Evolutionary conservation across 768 basidiomycete species (phyloP).

Genomic region (Suillus decipiens): DNA sequence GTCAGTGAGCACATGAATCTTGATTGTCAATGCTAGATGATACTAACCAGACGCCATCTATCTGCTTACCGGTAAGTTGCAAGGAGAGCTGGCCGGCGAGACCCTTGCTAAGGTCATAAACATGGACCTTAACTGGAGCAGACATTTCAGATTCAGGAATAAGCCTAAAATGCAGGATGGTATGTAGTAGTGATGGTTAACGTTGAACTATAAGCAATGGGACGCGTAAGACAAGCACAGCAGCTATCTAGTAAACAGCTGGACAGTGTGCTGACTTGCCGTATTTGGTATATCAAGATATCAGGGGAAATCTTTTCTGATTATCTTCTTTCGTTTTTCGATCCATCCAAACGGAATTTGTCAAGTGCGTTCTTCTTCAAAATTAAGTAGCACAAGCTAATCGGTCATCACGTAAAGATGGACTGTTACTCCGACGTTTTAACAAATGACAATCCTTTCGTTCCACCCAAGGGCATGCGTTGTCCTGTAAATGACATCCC

Average conservation of each 20-base stretch:
- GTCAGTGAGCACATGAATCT: conserved; percentile 8
- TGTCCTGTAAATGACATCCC: conserved; percentile 58
- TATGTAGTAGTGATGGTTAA: not conserved
- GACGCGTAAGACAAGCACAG: not conserved
- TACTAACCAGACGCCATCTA: conserved; percentile 89
- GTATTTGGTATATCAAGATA: conserved; percentile 5
- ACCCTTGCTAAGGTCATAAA: conserved; percentile 91
- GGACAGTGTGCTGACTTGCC: not conserved
- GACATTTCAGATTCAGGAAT: conserved; percentile 15
- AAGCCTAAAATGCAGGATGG: not conserved
- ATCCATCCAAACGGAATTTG: conserved; percentile 1
- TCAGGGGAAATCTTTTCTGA: conserved; percentile 2
- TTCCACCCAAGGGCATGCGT: conserved; percentile 40
- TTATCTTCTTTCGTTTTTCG: conserved; percentile 5
- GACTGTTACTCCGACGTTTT: conserved; percentile 16
- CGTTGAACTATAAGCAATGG: not conserved
- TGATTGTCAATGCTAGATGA: conserved; percentile 5
- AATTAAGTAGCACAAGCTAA: not conserved
- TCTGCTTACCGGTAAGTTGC: conserved; percentile 84
- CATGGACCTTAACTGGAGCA: conserved; percentile 71
- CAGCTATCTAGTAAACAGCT: not conserved
- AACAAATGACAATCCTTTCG: conserved; percentile 48
- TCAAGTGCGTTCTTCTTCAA: conserved; percentile 7
- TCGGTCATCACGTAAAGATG: not conserved
- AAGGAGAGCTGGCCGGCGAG: conserved; percentile 77